A percentile compares a stretch with the other conserved stretches of the same genome.
phyloP scores from a whole-genome alignment of 129 eudicot species.

The Escallonia rubra region DNA sequence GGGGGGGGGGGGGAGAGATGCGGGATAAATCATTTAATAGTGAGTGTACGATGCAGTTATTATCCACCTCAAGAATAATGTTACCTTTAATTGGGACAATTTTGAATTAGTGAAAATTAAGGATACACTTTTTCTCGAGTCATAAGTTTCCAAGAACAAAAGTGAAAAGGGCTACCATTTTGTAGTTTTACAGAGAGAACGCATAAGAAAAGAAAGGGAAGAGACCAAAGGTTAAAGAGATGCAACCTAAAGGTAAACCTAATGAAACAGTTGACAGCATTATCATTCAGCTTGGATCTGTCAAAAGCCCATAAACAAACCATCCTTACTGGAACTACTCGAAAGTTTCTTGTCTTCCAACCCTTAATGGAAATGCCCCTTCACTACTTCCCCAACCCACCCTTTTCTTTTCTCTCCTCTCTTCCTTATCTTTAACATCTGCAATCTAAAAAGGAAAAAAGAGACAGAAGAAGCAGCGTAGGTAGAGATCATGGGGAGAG shows the following conservation, averaged over 20 bases:
- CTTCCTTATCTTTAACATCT: constrained; percentile 7
- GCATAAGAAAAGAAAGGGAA: not conserved
- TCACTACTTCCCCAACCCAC: not conserved
- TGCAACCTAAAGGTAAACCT: not conserved
- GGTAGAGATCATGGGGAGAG: constrained; percentile 49
- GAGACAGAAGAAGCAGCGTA: constrained; percentile 9
- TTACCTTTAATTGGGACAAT: no score
- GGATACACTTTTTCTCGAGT: no score
- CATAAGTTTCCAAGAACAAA: no score
- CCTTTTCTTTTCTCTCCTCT: constrained; percentile 4
- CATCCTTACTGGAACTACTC: constrained; percentile 19
- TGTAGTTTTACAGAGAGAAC: no score
- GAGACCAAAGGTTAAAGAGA: not conserved
- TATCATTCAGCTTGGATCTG: constrained; percentile 36
- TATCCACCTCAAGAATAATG: no score
- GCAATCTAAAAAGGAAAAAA: not conserved
- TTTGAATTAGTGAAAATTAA: no score
- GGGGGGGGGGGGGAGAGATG: no score
- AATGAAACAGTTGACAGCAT: constrained; percentile 17
- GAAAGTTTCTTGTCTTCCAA: constrained; percentile 56
- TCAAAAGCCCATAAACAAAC: constrained; percentile 42
- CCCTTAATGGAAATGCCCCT: constrained; percentile 43
- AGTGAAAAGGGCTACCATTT: no score
- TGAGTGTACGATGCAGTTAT: no score
- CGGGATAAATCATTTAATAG: no score